phyloP scores from a whole-genome alignment of 1,284 basidiomycete species.

The Pseudozyma thailandica region DNA sequence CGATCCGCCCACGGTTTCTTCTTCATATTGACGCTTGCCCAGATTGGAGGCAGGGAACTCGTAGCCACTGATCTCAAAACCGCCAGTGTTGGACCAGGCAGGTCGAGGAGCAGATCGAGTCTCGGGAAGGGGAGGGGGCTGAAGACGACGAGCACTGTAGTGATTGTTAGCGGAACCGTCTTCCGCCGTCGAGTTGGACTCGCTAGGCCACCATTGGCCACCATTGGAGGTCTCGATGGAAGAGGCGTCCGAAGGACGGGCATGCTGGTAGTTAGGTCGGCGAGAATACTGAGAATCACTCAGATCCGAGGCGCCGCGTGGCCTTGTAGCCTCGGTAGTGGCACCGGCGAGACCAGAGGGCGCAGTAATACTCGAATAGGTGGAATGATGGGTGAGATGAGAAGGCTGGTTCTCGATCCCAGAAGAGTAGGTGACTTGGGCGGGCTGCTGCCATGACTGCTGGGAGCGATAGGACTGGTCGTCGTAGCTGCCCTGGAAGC shows the following conservation, averaged over 20 bases:
- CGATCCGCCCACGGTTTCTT: slow-evolving; percentile 20
- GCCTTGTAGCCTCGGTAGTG: slow-evolving; percentile 16
- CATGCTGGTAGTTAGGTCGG: slow-evolving; percentile 25
- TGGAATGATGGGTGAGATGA: slow-evolving; percentile 10
- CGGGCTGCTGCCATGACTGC: slow-evolving; percentile 29
- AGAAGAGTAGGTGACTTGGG: slow-evolving; percentile 15
- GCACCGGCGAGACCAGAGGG: slow-evolving; percentile 38
- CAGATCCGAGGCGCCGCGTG: slow-evolving; percentile 21
- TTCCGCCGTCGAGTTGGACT: slow-evolving; percentile 13
- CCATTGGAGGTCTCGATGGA: slow-evolving; percentile 24
- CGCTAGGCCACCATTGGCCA: slow-evolving; percentile 27
- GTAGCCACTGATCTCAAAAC: slow-evolving; percentile 43
- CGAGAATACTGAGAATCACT: slow-evolving; percentile 31
- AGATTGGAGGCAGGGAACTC: slow-evolving; percentile 41
- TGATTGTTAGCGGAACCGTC: slow-evolving; percentile 20
- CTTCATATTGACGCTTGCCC: slow-evolving; percentile 49
- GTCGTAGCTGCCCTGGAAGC: slow-evolving; percentile 38
- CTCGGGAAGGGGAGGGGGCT: slow-evolving; percentile 45
- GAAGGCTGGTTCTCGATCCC: slow-evolving; percentile 14
- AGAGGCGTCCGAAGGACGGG: slow-evolving; percentile 11
- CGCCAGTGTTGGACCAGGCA: slow-evolving; percentile 26
- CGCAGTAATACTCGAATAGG: slow-evolving; percentile 30
- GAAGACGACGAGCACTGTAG: slow-evolving; percentile 31
- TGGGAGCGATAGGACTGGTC: slow-evolving; percentile 28
- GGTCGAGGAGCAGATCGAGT: slow-evolving; percentile 30